Conservation (phyloP, 2,329 filamentous ascomycete genomes). For the Trichoderma sp. region DNA sequence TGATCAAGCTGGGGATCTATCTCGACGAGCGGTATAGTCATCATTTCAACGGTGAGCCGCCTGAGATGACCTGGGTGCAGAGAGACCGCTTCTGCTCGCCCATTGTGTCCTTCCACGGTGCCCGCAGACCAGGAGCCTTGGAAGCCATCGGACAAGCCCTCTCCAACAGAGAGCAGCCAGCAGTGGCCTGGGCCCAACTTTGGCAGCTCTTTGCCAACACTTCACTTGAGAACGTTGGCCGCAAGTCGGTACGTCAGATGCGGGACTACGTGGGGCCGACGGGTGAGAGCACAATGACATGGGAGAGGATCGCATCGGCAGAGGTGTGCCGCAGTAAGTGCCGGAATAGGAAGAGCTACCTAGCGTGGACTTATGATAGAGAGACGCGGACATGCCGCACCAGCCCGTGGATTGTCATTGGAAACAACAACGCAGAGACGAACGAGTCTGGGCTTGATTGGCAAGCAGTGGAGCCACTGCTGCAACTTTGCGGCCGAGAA, state of each 20-base stretch:
- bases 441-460: conserved; percentile 35
- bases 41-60: conserved; percentile 55
- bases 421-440: conserved; percentile 28
- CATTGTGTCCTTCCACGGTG: conserved; percentile 52
- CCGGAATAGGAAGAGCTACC: conserved; percentile 37
- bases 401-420: conserved; percentile 51
- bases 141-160: conserved; percentile 42
- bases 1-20: conserved; percentile 53
- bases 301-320: conserved; percentile 36
- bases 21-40: conserved; percentile 53
- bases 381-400: conserved; percentile 39
- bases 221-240: conserved; percentile 37
- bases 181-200: conserved; percentile 50
- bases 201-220: conserved; percentile 47
- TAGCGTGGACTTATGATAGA: conserved; percentile 52
- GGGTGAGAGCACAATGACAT: conserved; percentile 42
- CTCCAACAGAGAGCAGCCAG: conserved; percentile 35
- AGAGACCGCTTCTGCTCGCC: conserved; percentile 52
- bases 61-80: conserved; percentile 47
- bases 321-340: conserved; percentile 46
- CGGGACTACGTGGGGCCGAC: conserved; percentile 51
- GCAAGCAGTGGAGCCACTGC: conserved; percentile 28
- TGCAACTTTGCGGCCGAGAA: conserved; percentile 25
- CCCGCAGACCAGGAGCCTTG: conserved; percentile 47
- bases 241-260: conserved; percentile 36